These are phyloP conservation scores for Fusarium odoratissimum DNA, from an alignment of 2,329 filamentous ascomycete species.

Conservation along the genomic window DNA sequence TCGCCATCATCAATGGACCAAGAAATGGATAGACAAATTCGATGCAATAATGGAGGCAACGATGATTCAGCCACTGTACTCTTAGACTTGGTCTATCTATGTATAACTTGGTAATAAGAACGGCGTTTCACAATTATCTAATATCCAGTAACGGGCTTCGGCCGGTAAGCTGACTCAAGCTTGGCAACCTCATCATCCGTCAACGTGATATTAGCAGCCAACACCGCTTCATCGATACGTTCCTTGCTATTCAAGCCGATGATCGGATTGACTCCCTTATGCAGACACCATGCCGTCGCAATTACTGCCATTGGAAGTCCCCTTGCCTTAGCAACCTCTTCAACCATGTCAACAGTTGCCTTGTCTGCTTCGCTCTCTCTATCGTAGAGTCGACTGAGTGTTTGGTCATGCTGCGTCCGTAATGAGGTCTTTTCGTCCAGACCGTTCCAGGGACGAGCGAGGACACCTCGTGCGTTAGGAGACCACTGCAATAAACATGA, in stretches of 20 bases:
- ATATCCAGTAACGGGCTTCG: not conserved
- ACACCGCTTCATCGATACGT: not conserved
- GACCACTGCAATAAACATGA: not conserved
- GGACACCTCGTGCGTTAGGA: not conserved
- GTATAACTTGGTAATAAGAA: rapidly evolving
- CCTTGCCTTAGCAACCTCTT: not conserved
- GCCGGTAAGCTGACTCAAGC: not conserved
- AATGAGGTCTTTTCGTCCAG: not conserved
- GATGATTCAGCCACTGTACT: not conserved
- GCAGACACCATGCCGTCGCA: not conserved
- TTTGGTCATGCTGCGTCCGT: not conserved
- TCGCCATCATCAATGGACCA: not conserved
- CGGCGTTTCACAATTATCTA: rapidly evolving
- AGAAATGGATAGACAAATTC: not conserved
- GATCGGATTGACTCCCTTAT: not conserved
- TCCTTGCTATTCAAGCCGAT: not conserved
- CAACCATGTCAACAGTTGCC: not conserved
- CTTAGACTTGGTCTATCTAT: no score
- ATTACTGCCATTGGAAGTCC: not conserved
- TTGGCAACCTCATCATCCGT: not conserved
- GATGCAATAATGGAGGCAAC: not conserved
- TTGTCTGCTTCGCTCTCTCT: not conserved
- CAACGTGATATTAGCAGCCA: not conserved
- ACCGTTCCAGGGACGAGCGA: rapidly evolving
- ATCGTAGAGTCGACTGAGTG: not conserved